phyloP scores from a whole-genome alignment of 306 rosid genomes.

The Abrus precatorius region DNA sequence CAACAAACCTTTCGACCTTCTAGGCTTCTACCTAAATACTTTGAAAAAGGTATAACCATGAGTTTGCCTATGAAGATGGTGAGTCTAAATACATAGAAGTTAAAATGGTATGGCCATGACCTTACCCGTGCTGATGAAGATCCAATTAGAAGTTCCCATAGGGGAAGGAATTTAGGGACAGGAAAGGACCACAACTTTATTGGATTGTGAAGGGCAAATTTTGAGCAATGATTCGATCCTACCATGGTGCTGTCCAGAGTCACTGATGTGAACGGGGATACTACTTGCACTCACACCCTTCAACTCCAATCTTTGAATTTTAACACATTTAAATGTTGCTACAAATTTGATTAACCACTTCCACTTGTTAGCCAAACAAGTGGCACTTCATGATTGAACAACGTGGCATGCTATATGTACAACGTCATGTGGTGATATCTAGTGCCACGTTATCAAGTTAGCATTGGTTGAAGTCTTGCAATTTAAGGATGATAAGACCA shows the following conservation, averaged over 20 bases:
- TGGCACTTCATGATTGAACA: slow-evolving; percentile 42
- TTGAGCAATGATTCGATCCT: slow-evolving; percentile 30
- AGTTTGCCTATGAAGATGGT: slow-evolving; percentile 41
- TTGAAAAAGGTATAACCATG: slow-evolving; percentile 11
- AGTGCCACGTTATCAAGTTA: slow-evolving; percentile 17
- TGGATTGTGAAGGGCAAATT: slow-evolving; percentile 6
- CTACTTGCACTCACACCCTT: slow-evolving; percentile 31
- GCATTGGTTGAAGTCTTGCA: slow-evolving; percentile 22
- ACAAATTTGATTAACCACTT: slow-evolving; percentile 24
- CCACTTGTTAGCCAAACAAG: slow-evolving; percentile 40
- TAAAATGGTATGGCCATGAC: slow-evolving; percentile 1
- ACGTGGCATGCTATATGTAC: slow-evolving; percentile 47
- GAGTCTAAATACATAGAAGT: neutral
- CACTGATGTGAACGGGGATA: slow-evolving; percentile 41
- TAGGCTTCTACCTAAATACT: slow-evolving; percentile 18
- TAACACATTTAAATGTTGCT: neutral
- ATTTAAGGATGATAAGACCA: slow-evolving; percentile 29
- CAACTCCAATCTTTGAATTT: slow-evolving; percentile 15
- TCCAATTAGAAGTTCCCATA: slow-evolving; percentile 40
- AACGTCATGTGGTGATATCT: slow-evolving; percentile 24
- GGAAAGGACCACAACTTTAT: slow-evolving; percentile 50
- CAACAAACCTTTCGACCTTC: slow-evolving; percentile 26
- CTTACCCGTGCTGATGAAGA: slow-evolving; percentile 35
- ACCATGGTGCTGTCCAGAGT: slow-evolving; percentile 45
- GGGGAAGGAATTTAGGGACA: slow-evolving; percentile 24